Base-by-base conservation (phyloP, 2,329 filamentous ascomycete genomes). In the Zopfia rhizophila region DNA sequence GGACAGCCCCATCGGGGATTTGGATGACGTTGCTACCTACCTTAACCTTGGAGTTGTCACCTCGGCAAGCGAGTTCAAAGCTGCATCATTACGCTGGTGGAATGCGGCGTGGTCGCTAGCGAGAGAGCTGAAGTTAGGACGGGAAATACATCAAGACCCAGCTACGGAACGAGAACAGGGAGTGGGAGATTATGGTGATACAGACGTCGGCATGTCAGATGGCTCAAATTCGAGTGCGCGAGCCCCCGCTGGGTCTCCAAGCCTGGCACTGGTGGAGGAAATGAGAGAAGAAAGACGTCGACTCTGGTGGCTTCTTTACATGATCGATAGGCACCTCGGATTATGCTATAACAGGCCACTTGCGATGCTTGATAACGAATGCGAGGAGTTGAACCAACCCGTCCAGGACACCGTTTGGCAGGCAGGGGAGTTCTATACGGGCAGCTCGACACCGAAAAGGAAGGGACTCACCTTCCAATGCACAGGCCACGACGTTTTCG, bases 231-330 rank as follows among this genome's bases (percentile, higher is more conserved):
- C 63, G 21, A 56, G 47, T 16, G 48, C 41, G 17, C 63, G 63
- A 37, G 49, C 62, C 21, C 51, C 63, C 8, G 65, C 55, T 8
- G 49, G 62, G 30, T 61, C 65, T 16, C 65, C 75, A 5, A 48
- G 63, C n/a, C 60, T 61, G 41, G 66, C 68, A 4, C 50, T 73
- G 5, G 53, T 69, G 7, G 72, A 72, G 44, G 79, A 81, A 51
- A 72, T 74, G 69, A 85, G 90, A 41, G 92, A 97, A 71, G 92
- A 97, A 66, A 81, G 92, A 38, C 84, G 92, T 35, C 84, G 92
- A 31, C 88, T 94, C 52, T 97, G 92, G 92, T 97, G 92, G 92
- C 80, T 96, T 7, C 80, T 94, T 28, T 97, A 95, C 74, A 91
- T 89, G 53, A 88, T 94, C 32, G 92, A 96, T 71, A 85, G 92